Evolutionary conservation across 2,329 filamentous ascomycete genomes (phyloP), one percentile per base, ranked within the genome.

Genomic region (Paecilomyces sp.): DNA sequence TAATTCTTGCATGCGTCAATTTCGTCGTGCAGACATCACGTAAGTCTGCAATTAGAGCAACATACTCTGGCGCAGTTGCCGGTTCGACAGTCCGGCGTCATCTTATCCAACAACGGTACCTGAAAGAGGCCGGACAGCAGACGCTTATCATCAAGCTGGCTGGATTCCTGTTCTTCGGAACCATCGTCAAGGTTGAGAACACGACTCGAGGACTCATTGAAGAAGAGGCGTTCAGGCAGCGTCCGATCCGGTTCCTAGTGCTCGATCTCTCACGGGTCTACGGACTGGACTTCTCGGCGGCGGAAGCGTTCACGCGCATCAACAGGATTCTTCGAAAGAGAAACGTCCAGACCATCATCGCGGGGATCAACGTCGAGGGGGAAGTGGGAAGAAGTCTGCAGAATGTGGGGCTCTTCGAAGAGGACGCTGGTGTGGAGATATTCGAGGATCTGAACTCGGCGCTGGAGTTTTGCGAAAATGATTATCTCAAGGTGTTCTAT

Each of bases 81-180:
- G 89, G 91, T 34, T 97, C 94, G 0, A 97, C 94, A 0, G 94
- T 99, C 30, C 85, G 94, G 57, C 87, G 94, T 58, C 96, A 96
- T 65, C 90, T 91, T 0, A 87, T 92, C 3, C 94, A 99, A 67
- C 88, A 92, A 61, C 86, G 89, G 61, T 99, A 94, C 70, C 80
- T 99, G 3, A 87, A 88, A 62, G 84, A 93, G 64, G 92, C 94
- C 15, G 92, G 93, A 2, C 84, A 85, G 33, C 94, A 99, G 72
- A 94, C 95, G 34, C 89, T 90, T 60, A 87, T 97, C 56, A 89
- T 96, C 68, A 97, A 97, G 74, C 83, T 99, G 15, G 88, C 90
- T 0, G 93, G 94, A 0, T 97, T 93, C 70, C 84, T 99, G n/a
- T 99, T 99, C 80, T 99, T 99, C 66, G 94, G 94, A 15, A 97